Percentiles rank a stretch among this genome's conserved stretches.
phyloP scores from a whole-genome alignment of 164 flowering plant genomes.

The Vitis amurensis region DNA sequence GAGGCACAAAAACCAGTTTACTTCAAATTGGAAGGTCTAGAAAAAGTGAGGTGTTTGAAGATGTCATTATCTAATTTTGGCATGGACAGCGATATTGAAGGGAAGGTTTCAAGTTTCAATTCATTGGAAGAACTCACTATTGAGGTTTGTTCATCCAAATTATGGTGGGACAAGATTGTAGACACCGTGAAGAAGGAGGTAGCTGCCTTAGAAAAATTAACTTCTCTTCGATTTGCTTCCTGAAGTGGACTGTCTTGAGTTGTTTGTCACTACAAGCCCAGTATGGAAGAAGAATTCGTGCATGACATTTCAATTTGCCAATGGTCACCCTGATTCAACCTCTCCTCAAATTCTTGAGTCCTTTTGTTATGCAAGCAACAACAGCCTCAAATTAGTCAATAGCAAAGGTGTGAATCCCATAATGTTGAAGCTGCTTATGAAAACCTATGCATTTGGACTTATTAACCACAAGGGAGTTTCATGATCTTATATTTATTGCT shows the following conservation, averaged over 20 bases:
- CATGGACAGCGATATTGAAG: neutral
- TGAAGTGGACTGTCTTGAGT: neutral
- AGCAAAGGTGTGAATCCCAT: neutral
- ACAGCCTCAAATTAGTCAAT: conserved; percentile 11
- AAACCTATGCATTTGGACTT: conserved; percentile 11
- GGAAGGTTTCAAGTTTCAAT: conserved; percentile 1
- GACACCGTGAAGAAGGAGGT: conserved; percentile 5
- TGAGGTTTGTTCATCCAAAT: neutral
- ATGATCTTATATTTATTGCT: no score
- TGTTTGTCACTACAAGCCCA: neutral
- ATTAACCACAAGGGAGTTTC: conserved; percentile 6
- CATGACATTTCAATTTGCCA: conserved; percentile 9
- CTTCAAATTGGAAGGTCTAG: conserved; percentile 1
- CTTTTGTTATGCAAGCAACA: neutral
- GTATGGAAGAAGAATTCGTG: conserved; percentile 3
- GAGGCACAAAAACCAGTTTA: neutral
- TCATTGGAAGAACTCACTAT: conserved; percentile 22
- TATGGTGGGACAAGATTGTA: neutral
- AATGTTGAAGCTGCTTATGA: conserved; percentile 6
- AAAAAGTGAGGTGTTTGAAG: conserved; percentile 9
- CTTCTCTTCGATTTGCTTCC: conserved; percentile 13
- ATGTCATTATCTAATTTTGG: neutral
- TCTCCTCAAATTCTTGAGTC: neutral
- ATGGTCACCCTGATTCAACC: neutral
- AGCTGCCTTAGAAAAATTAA: conserved; percentile 5